A percentile compares a stretch with the other conserved stretches of the same genome.
These are phyloP conservation scores for Diaporthe eres DNA, from an alignment of 2,329 filamentous ascomycete genomes.

Conservation along the genomic window DNA sequence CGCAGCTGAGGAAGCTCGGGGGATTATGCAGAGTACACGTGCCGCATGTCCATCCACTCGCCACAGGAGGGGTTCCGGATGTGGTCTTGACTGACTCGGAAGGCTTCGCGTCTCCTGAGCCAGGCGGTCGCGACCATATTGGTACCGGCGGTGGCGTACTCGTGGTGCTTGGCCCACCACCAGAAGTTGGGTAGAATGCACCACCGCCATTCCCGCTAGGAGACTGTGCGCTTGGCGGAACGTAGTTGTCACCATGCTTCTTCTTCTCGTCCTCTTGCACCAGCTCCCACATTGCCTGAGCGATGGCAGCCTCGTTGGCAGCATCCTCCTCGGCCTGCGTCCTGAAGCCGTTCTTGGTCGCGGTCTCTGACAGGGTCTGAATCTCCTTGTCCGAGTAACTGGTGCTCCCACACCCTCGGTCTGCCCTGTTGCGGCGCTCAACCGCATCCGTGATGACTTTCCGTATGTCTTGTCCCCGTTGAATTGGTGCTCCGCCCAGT, in stretches of 20 bases:
- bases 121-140: slow-evolving; percentile 36
- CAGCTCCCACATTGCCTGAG: slow-evolving; percentile 87
- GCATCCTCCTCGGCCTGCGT: slow-evolving; percentile 91
- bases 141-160: slow-evolving; percentile 43
- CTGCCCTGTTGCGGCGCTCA: slow-evolving; percentile 75
- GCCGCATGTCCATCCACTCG: slow-evolving; percentile 64
- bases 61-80: slow-evolving; percentile 7
- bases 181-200: slow-evolving; percentile 48
- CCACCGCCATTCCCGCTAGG: slow-evolving; percentile 62
- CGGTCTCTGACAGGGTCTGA: slow-evolving; percentile 72
- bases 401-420: slow-evolving; percentile 82
- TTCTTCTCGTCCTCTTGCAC: slow-evolving; percentile 81
- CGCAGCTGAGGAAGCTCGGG: slow-evolving; percentile 64
- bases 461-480: slow-evolving; percentile 76
- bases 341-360: slow-evolving; percentile 80
- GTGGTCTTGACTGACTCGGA: not conserved
- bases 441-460: slow-evolving; percentile 80
- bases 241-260: slow-evolving; percentile 69
- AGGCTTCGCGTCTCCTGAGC: not conserved
- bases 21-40: slow-evolving; percentile 72
- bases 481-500: slow-evolving; percentile 73
- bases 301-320: slow-evolving; percentile 89
- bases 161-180: slow-evolving; percentile 44
- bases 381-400: slow-evolving; percentile 77
- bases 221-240: slow-evolving; percentile 63